Evolutionary conservation across 352 stramenopile species (phyloP), one percentile per base, ranked within the genome.

Genomic region (Globisporangium middletonii): DNA sequence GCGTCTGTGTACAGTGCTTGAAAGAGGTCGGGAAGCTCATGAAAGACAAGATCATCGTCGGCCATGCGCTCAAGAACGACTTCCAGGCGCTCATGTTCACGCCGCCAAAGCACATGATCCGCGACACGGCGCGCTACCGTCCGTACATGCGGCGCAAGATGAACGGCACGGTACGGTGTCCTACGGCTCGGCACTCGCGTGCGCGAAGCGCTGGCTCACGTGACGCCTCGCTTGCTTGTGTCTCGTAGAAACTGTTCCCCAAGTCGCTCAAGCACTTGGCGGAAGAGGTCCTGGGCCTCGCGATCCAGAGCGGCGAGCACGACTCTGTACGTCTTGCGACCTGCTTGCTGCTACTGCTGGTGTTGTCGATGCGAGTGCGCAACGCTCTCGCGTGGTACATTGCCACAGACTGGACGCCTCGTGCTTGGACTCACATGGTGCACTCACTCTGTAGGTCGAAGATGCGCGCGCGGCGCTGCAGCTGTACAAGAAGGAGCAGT

Each of bases 81-180:
- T 90, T 94, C 60, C 79, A 92, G 68, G 83, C 81, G 53, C 70
- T 94, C 28, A 88, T 94, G 80, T 91, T 94, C 62, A 86, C 76
- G 56, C 83, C 83, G 23, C 85, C 83, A 7, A 91, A 88, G 67
- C 66, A 81, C 45, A 52, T 91, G 33, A 87, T 92, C 52, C 85
- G 85, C 16, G 85, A 94, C 59, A 94, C 85, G 50, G 82, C 83
- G 37, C 83, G 86, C 57, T 90, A 94, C 61, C 77, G 83, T 38
- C 83, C 83, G 55, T 93, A 93, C 65, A 94, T 94, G 85, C 77
- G 82, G 56, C 83, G 81, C 51, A 92, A 89, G 65, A 78, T 83
- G 57, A 93, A 87, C 45, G 85, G 83, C 64, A 92, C 83, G 50
- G 83, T 94, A 75, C 28, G 23, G 23, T 23, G 77, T 66, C 16